Percentiles rank a stretch among this genome's conserved stretches.
These are phyloP conservation scores for Carex myosuroides DNA, from an alignment of 176 grass and related monocot genomes.

Conservation along the genomic window DNA sequence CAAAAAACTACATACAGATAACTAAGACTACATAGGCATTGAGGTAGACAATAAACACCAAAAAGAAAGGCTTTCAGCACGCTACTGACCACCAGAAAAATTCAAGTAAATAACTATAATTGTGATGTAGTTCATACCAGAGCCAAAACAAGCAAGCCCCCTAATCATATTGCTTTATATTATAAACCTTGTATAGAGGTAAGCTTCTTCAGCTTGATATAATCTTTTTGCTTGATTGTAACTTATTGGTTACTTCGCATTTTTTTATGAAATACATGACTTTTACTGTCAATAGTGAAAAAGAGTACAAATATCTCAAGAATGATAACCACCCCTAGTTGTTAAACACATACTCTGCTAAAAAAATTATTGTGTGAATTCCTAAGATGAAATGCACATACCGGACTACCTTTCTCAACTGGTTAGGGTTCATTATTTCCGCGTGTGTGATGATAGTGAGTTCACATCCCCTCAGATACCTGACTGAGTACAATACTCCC, in stretches of 20 bases:
- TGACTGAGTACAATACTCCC: too few relatives aligned
- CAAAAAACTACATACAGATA: too few relatives aligned
- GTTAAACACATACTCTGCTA: background rate
- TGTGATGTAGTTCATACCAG: background rate
- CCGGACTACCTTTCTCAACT: slow-evolving; percentile 53
- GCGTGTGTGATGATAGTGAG: background rate
- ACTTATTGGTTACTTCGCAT: background rate
- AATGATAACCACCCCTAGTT: background rate
- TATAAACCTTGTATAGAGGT: background rate
- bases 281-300: background rate
- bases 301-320: background rate
- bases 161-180: background rate
- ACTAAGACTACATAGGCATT: too few relatives aligned
- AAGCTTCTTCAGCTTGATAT: background rate
- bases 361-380: background rate
- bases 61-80: background rate
- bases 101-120: background rate
- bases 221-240: background rate
- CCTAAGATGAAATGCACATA: background rate
- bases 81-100: background rate
- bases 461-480: too few relatives aligned
- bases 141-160: background rate
- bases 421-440: slow-evolving; percentile 43
- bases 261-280: background rate
- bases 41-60: background rate